These are phyloP conservation scores for Jimgerdemannia lactiflua DNA, from an alignment of 192 early-diverging fungal species.

Conservation along the genomic window DNA sequence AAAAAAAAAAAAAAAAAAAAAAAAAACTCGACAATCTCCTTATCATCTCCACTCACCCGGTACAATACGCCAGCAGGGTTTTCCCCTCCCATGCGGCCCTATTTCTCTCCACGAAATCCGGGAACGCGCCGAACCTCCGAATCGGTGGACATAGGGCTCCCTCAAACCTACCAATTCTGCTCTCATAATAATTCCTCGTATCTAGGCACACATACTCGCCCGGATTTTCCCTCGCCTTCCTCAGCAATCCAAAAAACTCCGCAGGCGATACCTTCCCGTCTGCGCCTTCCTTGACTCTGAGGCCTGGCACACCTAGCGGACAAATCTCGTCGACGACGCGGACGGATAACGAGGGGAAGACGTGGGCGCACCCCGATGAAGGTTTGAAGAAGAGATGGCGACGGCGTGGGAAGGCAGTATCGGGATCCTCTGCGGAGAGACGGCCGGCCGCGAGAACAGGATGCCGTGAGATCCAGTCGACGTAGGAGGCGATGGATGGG, in stretches of 20 bases:
- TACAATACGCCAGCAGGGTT: slow-evolving; percentile 68
- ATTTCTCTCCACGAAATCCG: slow-evolving; percentile 51
- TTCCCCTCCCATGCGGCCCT: slow-evolving; percentile 39
- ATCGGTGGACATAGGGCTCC: slow-evolving; percentile 58
- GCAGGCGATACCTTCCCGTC: slow-evolving; percentile 38
- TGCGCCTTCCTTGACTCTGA: slow-evolving; percentile 24
- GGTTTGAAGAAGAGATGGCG: slow-evolving; percentile 58
- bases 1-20: too few relatives aligned
- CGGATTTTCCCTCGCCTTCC: slow-evolving; percentile 21
- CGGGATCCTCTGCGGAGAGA: not conserved
- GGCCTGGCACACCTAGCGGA: slow-evolving; percentile 46
- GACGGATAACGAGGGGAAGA: slow-evolving; percentile 55
- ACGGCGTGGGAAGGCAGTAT: slow-evolving; percentile 2
- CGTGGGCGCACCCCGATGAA: slow-evolving; percentile 57
- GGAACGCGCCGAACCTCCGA: slow-evolving; percentile 61
- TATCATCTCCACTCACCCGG: slow-evolving; percentile 44
- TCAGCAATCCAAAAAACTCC: slow-evolving; percentile 48
- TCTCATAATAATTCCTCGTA: slow-evolving; percentile 69
- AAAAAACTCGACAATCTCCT: too few relatives aligned
- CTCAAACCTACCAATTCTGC: slow-evolving; percentile 56
- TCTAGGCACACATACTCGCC: slow-evolving; percentile 49
- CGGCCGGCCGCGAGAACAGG: not conserved
- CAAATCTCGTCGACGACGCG: slow-evolving; percentile 65
- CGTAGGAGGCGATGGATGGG: slow-evolving; percentile 35
- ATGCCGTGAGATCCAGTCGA: slow-evolving; percentile 33